phyloP scores from a whole-genome alignment of 2,329 filamentous ascomycete species.

The Diaporthe batatas region DNA sequence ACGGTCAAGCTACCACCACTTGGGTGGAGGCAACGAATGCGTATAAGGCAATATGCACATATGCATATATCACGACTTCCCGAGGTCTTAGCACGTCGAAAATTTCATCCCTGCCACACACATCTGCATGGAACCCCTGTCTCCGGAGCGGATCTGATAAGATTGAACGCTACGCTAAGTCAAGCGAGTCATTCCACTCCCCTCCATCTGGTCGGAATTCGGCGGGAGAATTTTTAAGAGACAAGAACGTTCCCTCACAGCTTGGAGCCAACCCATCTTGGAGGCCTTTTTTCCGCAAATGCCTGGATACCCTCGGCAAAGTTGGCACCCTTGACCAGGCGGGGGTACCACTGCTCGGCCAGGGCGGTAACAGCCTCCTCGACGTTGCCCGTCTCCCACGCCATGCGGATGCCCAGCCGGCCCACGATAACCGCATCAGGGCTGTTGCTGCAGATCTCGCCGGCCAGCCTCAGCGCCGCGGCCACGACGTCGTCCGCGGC shows the following conservation, averaged over 20 bases:
- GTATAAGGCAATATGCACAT: background rate
- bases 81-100: background rate
- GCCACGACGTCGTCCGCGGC: slow-evolving; percentile 58
- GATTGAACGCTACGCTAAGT: slow-evolving; percentile 28
- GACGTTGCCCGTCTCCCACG: slow-evolving; percentile 70
- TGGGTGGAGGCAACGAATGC: background rate
- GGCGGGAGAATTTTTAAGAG: slow-evolving; percentile 2
- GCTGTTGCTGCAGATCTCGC: slow-evolving; percentile 70
- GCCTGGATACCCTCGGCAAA: slow-evolving; percentile 49
- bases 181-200: background rate
- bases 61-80: background rate
- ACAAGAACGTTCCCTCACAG: slow-evolving; percentile 40
- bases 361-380: slow-evolving; percentile 45
- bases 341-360: slow-evolving; percentile 46
- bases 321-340: slow-evolving; percentile 46
- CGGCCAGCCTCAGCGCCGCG: slow-evolving; percentile 66
- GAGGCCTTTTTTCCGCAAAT: slow-evolving; percentile 47
- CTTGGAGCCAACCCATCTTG: slow-evolving; percentile 47
- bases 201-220: background rate
- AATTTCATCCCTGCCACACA: background rate
- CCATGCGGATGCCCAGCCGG: slow-evolving; percentile 76
- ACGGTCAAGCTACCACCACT: background rate
- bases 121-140: background rate
- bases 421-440: slow-evolving; percentile 82
- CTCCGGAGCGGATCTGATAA: slow-evolving; percentile 34